These are phyloP conservation scores for Aspergillus avenaceus DNA, from an alignment of 495 filamentous ascomycete genomes.

Conservation along the genomic window DNA sequence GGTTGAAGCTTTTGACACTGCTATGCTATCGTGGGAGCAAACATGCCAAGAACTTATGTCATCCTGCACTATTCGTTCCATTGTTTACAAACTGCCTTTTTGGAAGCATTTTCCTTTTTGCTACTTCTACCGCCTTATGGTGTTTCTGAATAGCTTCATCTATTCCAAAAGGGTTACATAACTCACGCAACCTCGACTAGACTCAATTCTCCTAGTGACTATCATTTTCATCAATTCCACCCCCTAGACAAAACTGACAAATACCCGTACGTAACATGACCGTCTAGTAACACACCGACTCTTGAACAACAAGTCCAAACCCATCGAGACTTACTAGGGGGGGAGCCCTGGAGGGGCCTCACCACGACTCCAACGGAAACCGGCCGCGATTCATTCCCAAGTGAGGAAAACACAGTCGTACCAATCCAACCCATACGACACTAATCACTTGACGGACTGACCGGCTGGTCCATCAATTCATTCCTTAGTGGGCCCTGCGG, in stretches of 20 bases:
- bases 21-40: neutral
- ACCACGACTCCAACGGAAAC: neutral
- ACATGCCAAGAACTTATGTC: constrained; percentile 1
- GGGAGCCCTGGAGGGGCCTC: too few species aligned
- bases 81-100: too few species aligned
- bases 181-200: too few species aligned
- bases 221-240: too few species aligned
- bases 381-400: neutral
- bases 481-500: neutral
- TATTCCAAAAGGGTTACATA: too few species aligned
- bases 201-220: too few species aligned
- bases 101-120: too few species aligned
- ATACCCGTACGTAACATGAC: neutral
- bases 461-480: neutral
- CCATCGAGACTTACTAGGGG: neutral
- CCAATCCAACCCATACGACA: neutral
- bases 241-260: too few species aligned
- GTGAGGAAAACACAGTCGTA: neutral
- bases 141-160: too few species aligned
- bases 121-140: too few species aligned
- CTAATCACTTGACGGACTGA: neutral
- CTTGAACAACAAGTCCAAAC: neutral
- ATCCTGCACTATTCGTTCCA: neutral
- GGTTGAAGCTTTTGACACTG: neutral
- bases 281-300: neutral